Base-by-base conservation (phyloP, 225 moss, liverwort and hornwort genomes). In the Ulota crispa region DNA sequence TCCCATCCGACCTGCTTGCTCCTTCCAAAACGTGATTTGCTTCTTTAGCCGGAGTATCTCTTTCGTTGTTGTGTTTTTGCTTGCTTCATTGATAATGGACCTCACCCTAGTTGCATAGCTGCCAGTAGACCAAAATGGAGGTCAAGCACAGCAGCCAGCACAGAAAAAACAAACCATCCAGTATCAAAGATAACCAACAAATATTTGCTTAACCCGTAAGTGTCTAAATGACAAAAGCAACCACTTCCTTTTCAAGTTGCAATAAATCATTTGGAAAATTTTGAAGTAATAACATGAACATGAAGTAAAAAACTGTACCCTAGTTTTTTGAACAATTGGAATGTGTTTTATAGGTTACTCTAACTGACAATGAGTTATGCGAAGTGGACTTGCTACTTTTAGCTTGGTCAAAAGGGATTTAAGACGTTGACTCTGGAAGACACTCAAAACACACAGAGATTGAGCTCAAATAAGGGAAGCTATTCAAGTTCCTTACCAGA, bases 21-120 rank as follows among this genome's bases (percentile, higher is more conserved):
- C 95, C 78, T 97, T 97, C 97, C 97, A 97, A 84, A 78, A 92
- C 2, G 88, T 77, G 20, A 97, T 90, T 84, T 94, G 95, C 87
- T 91, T 94, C 86, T 91, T 97, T 68, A 97, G 83, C 52, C 92
- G 92, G 80, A 94, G 34, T 34, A 95, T 97, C 81, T 97, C 97
- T 75, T 95, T 97, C 18, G 97, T 93, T 30, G 97, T 94, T 24
- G 92, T 86, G 83, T 97, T 97, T 83, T 97, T 97, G 82, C 92
- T 97, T 4, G 97, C 97, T 78, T 97, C 95, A 64, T 97, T 97
- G 81, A 94, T 97, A 60, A 97, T 95, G 30, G 95, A 94, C 80
- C 97, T 92, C 77, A 97, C 95, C 78, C 95, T 88, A 12, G 95
- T 97, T 72, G 97, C 97, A 83, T 97, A 97, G 85, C 97, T 97